Conservation (phyloP, 2,329 filamentous ascomycete genomes). For the Basipetospora chlamydospora region DNA sequence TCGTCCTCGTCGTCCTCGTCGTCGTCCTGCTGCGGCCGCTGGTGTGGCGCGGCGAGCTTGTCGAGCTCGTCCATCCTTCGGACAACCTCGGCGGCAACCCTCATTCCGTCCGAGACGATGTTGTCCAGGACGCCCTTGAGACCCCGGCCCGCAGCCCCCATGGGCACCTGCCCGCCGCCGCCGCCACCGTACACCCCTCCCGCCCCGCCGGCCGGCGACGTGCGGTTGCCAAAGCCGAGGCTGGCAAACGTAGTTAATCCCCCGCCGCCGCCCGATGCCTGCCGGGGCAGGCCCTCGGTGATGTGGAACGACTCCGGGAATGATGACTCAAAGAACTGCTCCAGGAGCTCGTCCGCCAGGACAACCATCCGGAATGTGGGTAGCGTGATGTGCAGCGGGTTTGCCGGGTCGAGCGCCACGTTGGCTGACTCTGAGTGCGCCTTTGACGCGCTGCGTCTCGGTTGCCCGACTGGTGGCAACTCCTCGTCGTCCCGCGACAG, state of each 20-base stretch:
- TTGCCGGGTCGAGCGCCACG: constrained; percentile 77
- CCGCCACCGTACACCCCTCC: too few species aligned
- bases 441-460: constrained; percentile 32
- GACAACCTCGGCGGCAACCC: constrained; percentile 82
- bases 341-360: constrained; percentile 83
- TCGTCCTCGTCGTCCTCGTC: constrained; percentile 42
- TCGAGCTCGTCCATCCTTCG: constrained; percentile 91
- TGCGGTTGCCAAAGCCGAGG: constrained; percentile 36
- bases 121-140: constrained; percentile 89
- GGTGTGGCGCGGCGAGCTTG: constrained; percentile 55
- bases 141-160: constrained; percentile 60
- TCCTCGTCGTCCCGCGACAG: constrained; percentile 20
- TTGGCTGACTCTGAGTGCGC: constrained; percentile 68
- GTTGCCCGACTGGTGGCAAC: too few species aligned
- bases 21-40: constrained; percentile 55
- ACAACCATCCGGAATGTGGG: constrained; percentile 99
- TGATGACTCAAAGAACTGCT: constrained; percentile 94
- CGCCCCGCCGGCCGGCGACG: constrained; percentile 12
- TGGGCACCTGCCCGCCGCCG: too few species aligned
- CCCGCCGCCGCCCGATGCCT: constrained; percentile 31
- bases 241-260: constrained; percentile 71
- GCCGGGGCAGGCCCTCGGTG: constrained; percentile 42
- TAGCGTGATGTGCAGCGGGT: constrained; percentile 87
- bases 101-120: constrained; percentile 94
- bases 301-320: constrained; percentile 90